phyloP scores from a whole-genome alignment of 768 basidiomycete genomes.

The Rhizopogon roseolus region DNA sequence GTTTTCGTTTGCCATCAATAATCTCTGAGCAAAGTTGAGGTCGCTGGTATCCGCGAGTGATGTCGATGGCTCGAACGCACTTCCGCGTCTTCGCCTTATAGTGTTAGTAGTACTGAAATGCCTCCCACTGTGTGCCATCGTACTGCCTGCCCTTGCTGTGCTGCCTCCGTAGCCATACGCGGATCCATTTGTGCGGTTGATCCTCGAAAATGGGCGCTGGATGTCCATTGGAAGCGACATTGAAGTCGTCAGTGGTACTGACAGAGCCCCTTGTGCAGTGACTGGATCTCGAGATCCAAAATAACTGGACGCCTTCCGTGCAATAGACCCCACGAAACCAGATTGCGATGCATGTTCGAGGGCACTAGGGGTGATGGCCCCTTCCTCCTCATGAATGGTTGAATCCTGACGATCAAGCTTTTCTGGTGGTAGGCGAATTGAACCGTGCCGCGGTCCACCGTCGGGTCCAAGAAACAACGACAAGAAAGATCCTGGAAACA shows the following conservation, averaged over 20 bases:
- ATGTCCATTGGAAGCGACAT: conserved; percentile 34
- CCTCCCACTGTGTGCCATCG: conserved; percentile 36
- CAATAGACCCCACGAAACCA: conserved; percentile 35
- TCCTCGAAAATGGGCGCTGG: conserved; percentile 45
- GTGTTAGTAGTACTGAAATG: conserved; percentile 53
- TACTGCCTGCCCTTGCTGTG: conserved; percentile 45
- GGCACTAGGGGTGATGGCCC: conserved; percentile 41
- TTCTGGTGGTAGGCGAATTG: conserved; percentile 79
- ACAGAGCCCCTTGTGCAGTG: conserved; percentile 24
- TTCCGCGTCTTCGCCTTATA: conserved; percentile 46
- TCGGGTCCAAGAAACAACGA: conserved; percentile 88
- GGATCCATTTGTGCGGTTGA: conserved; percentile 65
- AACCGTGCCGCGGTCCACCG: conserved; percentile 83
- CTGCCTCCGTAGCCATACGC: conserved; percentile 75
- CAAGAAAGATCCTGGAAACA: conserved; percentile 67
- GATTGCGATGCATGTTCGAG: conserved; percentile 34
- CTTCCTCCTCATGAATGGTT: conserved; percentile 68
- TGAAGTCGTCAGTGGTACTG: conserved; percentile 42
- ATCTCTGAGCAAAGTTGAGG: conserved; percentile 82
- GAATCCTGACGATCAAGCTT: conserved; percentile 47
- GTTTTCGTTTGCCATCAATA: conserved; percentile 92
- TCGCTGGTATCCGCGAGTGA: conserved; percentile 43
- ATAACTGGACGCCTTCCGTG: conserved; percentile 49
- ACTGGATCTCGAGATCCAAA: conserved; percentile 51
- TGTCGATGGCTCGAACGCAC: conserved; percentile 37